Conservation (phyloP, 2,329 filamentous ascomycete species). For the Aaosphaeria pasadenensis region DNA sequence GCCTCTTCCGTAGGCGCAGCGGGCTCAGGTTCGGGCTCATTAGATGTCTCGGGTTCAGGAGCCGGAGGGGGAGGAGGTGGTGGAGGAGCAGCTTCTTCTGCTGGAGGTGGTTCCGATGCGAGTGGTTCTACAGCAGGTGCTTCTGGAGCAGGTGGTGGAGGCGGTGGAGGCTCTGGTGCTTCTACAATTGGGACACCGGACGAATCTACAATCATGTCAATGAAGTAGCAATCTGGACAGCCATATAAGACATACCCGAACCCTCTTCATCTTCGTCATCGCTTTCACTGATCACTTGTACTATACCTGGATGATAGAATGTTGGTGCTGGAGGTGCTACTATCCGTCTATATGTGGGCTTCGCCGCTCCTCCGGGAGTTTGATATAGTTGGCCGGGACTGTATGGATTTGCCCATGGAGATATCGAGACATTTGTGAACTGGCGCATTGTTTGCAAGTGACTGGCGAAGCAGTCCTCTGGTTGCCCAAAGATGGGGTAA, state of each 20-base stretch:
- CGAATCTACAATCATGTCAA: no score
- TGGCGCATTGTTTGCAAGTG: conserved; percentile 22
- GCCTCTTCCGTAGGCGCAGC: neutral
- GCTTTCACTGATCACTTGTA: conserved; percentile 17
- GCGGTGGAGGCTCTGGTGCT: conserved; percentile 9
- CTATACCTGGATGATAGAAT: conserved; percentile 22
- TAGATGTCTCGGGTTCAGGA: conserved; percentile 4
- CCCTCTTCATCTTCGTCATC: conserved; percentile 18
- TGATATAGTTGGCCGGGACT: no score
- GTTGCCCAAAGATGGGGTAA: conserved; percentile 19
- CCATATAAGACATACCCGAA: neutral
- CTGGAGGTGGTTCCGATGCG: conserved; percentile 9
- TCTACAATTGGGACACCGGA: conserved; percentile 8
- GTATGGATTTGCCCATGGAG: conserved; percentile 34
- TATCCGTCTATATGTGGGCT: conserved; percentile 21
- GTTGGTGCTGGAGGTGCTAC: conserved; percentile 14
- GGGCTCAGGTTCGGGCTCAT: conserved; percentile 2
- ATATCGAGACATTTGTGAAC: conserved; percentile 29
- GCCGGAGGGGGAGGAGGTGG: conserved; percentile 7
- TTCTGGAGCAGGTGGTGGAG: conserved; percentile 7
- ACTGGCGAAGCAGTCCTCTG: conserved; percentile 15
- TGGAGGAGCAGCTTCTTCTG: conserved; percentile 4
- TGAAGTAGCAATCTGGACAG: no score
- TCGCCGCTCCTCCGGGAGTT: no score
- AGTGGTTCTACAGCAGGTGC: no score